phyloP scores from a whole-genome alignment of 345 rosid species.

The Erysimum cheiranthoides region DNA sequence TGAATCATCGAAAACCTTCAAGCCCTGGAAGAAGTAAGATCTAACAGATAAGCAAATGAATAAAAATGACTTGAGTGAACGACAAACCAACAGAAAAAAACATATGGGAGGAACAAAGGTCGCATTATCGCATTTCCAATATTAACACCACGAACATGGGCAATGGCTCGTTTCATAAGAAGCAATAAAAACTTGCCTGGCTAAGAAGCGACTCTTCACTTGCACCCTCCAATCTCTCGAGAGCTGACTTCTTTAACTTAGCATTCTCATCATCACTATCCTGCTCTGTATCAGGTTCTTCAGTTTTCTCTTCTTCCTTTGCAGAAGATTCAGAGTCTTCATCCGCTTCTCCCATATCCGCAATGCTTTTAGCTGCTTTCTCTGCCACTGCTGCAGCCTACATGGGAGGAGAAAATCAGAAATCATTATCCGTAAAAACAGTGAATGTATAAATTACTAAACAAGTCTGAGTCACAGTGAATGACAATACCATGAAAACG shows the following conservation, averaged over 20 bases:
- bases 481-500: not conserved
- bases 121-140: not conserved
- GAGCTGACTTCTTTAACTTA: slow-evolving; percentile 67
- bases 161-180: not conserved
- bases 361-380: slow-evolving; percentile 82
- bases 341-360: slow-evolving; percentile 57
- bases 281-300: slow-evolving; percentile 55
- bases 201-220: slow-evolving; percentile 86
- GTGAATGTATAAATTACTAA: not conserved
- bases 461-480: too few relatives aligned
- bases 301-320: slow-evolving; percentile 57
- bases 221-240: slow-evolving; percentile 79
- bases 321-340: slow-evolving; percentile 67
- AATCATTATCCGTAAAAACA: not conserved
- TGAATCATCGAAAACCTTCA: slow-evolving; percentile 88
- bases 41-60: not conserved
- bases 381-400: slow-evolving; percentile 90
- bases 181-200: slow-evolving; percentile 66
- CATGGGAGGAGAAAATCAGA: slow-evolving; percentile 31
- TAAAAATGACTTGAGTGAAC: slow-evolving; percentile 14
- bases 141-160: too few relatives aligned
- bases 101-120: slow-evolving; percentile 2
- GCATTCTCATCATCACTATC: slow-evolving; percentile 68
- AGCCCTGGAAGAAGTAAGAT: slow-evolving; percentile 56
- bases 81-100: not conserved